Evolutionary conservation across 2,329 filamentous ascomycete species (phyloP), one percentile per base, ranked within the genome.

Genomic region (Claviceps pusilla): DNA sequence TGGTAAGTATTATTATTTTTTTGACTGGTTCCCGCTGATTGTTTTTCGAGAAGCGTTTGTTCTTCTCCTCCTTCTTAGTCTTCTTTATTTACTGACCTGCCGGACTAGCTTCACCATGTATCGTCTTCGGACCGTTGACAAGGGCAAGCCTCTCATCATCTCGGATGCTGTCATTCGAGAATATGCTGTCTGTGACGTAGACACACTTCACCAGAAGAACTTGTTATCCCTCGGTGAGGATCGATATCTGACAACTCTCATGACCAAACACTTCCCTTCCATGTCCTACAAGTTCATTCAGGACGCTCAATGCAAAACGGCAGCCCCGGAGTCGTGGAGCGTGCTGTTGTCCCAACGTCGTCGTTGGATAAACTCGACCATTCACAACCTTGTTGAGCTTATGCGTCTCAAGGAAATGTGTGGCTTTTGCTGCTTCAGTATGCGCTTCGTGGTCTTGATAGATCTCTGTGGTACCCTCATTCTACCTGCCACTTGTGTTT

Each of bases 341-440:
- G 89, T 98, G 62, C 73, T 98, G 62, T 76, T 98, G 37, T 98
- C 93, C n/a, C 93, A 98, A 68, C 84, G 93, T 77, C 89, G 93
- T 75, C 86, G 93, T 68, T 98, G 93, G 93, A 98, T 98, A 70
- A 98, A 98, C 73, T 97, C 93, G 1, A 98, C 93, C 10, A 86
- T 98, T 57, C 93, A 98, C 76, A 98, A 98, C 68, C 71, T 98
- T 65, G 86, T 85, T 31, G 93, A 98, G 69, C 75, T 98, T 65
- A 84, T 95, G 66, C 85, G 85, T 63, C 78, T 98, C 49, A 86
- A 90, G 68, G 89, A 98, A 64, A 84, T 98, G 69, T 98, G 93
- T 66, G 93, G 93, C 61, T 98, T 98, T 82, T 98, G 93, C 73
- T 95, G 87, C 72, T 97, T 97, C 76, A 89, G 87, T 58, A 97